Evolutionary conservation across 306 rosid species (phyloP).

Genomic region (Citrullus amarus): DNA sequence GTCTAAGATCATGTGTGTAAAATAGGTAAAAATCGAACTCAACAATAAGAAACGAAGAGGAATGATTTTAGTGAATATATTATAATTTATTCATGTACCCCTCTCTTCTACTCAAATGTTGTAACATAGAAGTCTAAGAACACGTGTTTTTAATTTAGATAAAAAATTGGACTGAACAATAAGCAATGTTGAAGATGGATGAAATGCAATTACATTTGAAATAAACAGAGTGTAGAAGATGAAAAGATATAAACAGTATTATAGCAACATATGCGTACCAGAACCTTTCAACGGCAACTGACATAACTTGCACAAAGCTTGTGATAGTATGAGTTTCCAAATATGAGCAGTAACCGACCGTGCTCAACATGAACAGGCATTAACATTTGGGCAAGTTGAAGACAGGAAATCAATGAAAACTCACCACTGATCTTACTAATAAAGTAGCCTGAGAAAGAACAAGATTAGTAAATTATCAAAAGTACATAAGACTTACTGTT

Average conservation of each 20-base stretch:
- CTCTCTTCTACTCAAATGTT: no score
- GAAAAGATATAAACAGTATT: conserved; percentile 16
- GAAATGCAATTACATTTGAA: neutral
- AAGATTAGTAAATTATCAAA: neutral
- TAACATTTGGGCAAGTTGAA: conserved; percentile 46
- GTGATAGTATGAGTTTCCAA: conserved; percentile 65
- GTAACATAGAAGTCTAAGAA: neutral
- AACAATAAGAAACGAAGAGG: no score
- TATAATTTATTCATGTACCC: no score
- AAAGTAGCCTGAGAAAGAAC: neutral
- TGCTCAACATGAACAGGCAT: conserved; percentile 18
- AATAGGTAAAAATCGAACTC: no score
- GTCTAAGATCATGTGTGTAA: no score
- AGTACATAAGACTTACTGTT: neutral
- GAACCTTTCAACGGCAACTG: conserved; percentile 74
- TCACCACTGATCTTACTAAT: conserved; percentile 32
- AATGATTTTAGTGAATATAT: no score
- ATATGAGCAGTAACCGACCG: conserved; percentile 10
- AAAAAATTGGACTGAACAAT: neutral
- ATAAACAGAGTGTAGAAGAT: neutral
- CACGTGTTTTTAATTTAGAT: neutral
- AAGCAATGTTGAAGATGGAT: neutral
- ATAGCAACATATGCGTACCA: conserved; percentile 85
- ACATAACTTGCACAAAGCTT: conserved; percentile 71
- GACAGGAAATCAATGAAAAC: conserved; percentile 41